Percentiles rank a stretch among this genome's conserved stretches.
Conservation (phyloP, 1,139 yeast genomes). For the Magnusiomyces sp. region DNA sequence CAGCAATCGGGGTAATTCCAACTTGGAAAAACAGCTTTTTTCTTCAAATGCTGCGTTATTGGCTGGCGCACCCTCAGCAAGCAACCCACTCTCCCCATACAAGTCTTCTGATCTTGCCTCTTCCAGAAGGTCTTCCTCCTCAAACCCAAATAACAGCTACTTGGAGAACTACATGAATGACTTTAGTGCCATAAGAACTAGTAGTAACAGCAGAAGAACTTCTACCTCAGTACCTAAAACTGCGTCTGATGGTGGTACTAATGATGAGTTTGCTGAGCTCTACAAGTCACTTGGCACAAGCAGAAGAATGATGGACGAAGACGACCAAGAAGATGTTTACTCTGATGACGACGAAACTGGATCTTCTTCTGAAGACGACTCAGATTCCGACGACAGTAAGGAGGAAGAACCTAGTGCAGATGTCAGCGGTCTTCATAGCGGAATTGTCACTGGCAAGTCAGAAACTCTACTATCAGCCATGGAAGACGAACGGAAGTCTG, state of each 20-base stretch:
- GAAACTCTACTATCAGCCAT: slow-evolving; percentile 35
- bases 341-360: slow-evolving; percentile 18
- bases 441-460: slow-evolving; percentile 28
- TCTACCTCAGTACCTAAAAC: not conserved
- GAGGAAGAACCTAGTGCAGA: slow-evolving; percentile 31
- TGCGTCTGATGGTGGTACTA: not conserved
- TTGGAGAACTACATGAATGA: not conserved
- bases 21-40: not conserved
- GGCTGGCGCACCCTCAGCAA: not conserved
- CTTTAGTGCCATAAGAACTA: no score
- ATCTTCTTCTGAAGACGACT: slow-evolving; percentile 14
- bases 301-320: slow-evolving; percentile 16
- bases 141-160: not conserved
- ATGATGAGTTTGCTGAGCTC: slow-evolving; percentile 21
- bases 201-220: not conserved
- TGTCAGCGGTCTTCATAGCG: slow-evolving; percentile 13
- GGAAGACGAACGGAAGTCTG: slow-evolving; percentile 26
- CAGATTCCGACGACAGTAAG: slow-evolving; percentile 23
- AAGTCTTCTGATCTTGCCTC: no score
- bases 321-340: slow-evolving; percentile 11
- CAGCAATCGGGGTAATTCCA: not conserved
- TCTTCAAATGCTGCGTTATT: slow-evolving; percentile 1
- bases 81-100: not conserved
- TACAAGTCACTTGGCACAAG: slow-evolving; percentile 15
- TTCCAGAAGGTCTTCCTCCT: no score